Base-by-base conservation (phyloP, 257 asterid species). In the Solanum habrochaites region DNA sequence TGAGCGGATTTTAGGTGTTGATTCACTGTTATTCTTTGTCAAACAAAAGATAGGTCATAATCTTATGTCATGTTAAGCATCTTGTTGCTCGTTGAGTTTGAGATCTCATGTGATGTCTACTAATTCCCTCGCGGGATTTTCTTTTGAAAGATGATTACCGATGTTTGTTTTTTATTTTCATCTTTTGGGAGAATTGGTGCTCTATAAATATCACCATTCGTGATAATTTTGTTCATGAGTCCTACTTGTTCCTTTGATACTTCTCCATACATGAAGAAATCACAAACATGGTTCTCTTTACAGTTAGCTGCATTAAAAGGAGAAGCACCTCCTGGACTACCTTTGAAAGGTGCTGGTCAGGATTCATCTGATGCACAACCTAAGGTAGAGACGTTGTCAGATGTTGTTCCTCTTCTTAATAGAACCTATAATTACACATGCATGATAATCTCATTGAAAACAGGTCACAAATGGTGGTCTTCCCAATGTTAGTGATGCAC, bases 301-400 rank as follows among this genome's bases (percentile, higher is more conserved):
- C 92, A 97, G 99, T 98, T 98, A 89, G 99, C 99, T 91, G 98
- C 99, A 90, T 91, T 97, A 94, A 97, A 97, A 93, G 99, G 99
- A 86, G 99, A 96, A 95, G 99, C 99, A 89, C 99, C 99, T 78
- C 95, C 99, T 49, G 99, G 99, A 77, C 98, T 97, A 85, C 99
- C 99, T 82, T 89, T 96, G 90, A 97, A 96, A 94, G 99, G 99
- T 85, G 99, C 98, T 89, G 99, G 99, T 83, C 99, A 97, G 94
- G 99, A 95, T 89, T 96, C 99, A 81, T 93, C 99, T 75, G 99
- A 95, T 92, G 97, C 96, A 56, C 95, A 91, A 80, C 96, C 95
- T 69, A 89, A 94, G 97, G 99, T 95, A 88, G 88, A 71, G 70
- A 75, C 62, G 42, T 72, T 88, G 75, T 86, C 87, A 75, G 73